Conservation (phyloP, 1,139 yeast species). For the Williopsis jadinii region DNA sequence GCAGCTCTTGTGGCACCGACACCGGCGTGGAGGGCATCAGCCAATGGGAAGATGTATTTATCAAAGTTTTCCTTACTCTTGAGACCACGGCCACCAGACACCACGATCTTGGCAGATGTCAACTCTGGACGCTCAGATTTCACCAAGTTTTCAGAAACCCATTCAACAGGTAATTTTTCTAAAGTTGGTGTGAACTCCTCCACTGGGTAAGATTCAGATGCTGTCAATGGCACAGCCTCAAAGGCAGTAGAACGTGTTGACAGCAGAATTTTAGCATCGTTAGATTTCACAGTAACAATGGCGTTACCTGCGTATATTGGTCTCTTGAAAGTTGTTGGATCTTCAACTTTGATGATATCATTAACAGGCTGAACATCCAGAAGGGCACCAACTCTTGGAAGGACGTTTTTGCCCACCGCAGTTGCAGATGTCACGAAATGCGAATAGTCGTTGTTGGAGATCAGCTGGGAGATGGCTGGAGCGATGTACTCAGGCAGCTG, state of each 20-base stretch:
- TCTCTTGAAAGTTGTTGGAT: slow-evolving; percentile 70
- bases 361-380: slow-evolving; percentile 84
- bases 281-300: slow-evolving; percentile 69
- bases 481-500: slow-evolving; percentile 60
- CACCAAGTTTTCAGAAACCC: slow-evolving; percentile 66
- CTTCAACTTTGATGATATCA: slow-evolving; percentile 65
- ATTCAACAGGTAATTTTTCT: slow-evolving; percentile 28
- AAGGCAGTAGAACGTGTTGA: slow-evolving; percentile 87
- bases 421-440: slow-evolving; percentile 81
- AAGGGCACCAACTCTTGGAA: slow-evolving; percentile 84
- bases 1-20: slow-evolving; percentile 99
- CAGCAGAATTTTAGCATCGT: slow-evolving; percentile 57
- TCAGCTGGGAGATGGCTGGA: slow-evolving; percentile 46
- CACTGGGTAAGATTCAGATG: slow-evolving; percentile 36
- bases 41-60: slow-evolving; percentile 70
- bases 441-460: slow-evolving; percentile 42
- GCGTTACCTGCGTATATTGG: slow-evolving; percentile 98
- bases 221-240: slow-evolving; percentile 42
- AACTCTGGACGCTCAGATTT: slow-evolving; percentile 88
- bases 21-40: slow-evolving; percentile 80
- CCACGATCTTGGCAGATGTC: slow-evolving; percentile 72
- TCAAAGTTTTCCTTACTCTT: slow-evolving; percentile 88
- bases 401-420: slow-evolving; percentile 77
- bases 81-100: slow-evolving; percentile 92
- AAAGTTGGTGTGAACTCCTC: slow-evolving; percentile 41